These are phyloP conservation scores for Citrus australasica DNA, from an alignment of 345 rosid genomes.

Conservation along the genomic window DNA sequence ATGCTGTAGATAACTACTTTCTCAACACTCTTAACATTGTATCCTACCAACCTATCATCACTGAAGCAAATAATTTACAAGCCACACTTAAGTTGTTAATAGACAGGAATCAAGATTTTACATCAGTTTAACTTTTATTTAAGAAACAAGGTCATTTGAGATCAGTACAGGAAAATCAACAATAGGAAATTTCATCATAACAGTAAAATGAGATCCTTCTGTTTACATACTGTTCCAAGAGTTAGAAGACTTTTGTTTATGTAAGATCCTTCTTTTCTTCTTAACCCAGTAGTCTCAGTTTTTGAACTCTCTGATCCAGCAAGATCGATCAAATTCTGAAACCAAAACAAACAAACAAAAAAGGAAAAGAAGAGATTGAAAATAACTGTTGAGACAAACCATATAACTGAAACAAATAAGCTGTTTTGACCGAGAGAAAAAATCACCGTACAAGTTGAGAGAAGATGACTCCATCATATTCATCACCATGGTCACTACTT, in stretches of 20 bases:
- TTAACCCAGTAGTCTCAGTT: slow-evolving; percentile 95
- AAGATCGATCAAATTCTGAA: slow-evolving; percentile 94
- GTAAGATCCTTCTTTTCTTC: slow-evolving; percentile 99
- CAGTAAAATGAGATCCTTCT: background rate
- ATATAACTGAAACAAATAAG: background rate
- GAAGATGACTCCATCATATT: slow-evolving; percentile 97
- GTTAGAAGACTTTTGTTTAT: slow-evolving; percentile 99
- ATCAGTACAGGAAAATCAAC: background rate
- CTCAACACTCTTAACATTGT: background rate
- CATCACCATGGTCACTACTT: slow-evolving; percentile 90
- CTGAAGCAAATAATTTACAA: background rate
- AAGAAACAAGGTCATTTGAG: background rate
- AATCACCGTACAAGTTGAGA: slow-evolving; percentile 82
- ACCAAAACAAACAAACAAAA: too few relatives aligned
- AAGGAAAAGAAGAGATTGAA: slow-evolving; percentile 17
- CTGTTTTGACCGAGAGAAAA: slow-evolving; percentile 12
- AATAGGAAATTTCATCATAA: slow-evolving; percentile 3
- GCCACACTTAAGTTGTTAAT: background rate
- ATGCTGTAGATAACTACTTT: background rate
- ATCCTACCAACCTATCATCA: background rate
- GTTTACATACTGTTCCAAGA: slow-evolving; percentile 86
- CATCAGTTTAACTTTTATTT: background rate
- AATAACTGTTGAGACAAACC: slow-evolving; percentile 7
- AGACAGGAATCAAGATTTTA: background rate
- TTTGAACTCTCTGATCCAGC: slow-evolving; percentile 99